These are phyloP conservation scores for Solanum lycopersicoides DNA, from an alignment of 257 asterid species.

Conservation along the genomic window DNA sequence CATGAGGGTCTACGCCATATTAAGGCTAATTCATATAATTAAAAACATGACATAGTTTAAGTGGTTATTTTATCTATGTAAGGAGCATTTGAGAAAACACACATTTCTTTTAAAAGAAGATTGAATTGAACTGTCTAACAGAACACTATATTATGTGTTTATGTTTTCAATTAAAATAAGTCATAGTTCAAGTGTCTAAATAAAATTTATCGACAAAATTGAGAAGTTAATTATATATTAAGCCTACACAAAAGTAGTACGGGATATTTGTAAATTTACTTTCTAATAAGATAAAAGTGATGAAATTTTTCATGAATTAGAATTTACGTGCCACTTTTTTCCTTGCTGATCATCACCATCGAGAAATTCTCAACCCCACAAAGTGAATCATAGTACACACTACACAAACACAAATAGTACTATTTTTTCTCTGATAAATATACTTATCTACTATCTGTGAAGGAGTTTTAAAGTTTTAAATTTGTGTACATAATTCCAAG, in stretches of 20 bases:
- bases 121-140: background rate
- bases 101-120: background rate
- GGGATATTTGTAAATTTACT: background rate
- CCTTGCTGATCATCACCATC: background rate
- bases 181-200: fast-evolving
- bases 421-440: background rate
- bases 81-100: background rate
- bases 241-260: background rate
- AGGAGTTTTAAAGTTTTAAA: background rate
- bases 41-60: background rate
- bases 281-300: background rate
- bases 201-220: background rate
- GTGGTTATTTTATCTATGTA: background rate
- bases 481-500: background rate
- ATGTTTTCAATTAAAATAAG: fast-evolving
- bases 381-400: background rate
- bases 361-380: background rate
- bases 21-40: background rate
- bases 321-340: background rate
- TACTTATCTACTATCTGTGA: background rate
- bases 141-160: background rate
- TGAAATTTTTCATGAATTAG: background rate
- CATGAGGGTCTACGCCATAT: background rate
- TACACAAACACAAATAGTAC: background rate
- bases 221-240: fast-evolving